Conservation (phyloP, 1,284 basidiomycete genomes). For the Tremellales sp. region DNA sequence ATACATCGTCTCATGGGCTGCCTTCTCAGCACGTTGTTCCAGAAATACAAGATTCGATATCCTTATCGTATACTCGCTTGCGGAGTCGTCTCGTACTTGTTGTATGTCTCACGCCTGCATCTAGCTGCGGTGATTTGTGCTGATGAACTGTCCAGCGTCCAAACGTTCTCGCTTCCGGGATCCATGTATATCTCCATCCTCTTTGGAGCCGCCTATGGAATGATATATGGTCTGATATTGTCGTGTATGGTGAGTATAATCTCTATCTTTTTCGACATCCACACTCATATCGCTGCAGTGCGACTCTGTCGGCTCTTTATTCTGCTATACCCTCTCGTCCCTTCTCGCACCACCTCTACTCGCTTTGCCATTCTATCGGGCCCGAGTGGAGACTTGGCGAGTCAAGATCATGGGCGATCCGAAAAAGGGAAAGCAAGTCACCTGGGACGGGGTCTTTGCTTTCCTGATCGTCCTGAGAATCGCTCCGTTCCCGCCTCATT, state of each 20-base stretch:
- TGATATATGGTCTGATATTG: constrained; percentile 81
- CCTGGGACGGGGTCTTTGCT: constrained; percentile 49
- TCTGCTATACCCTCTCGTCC: constrained; percentile 89
- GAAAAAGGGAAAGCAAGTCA: constrained; percentile 38
- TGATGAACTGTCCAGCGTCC: constrained; percentile 58
- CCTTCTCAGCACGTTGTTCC: constrained; percentile 59
- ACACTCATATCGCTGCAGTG: constrained; percentile 50
- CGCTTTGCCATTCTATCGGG: constrained; percentile 70
- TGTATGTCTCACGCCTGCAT: constrained; percentile 58
- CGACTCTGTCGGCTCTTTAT: constrained; percentile 82
- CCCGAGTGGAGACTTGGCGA: constrained; percentile 45
- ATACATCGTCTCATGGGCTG: background rate
- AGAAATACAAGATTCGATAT: constrained; percentile 83
- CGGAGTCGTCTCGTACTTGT: constrained; percentile 84
- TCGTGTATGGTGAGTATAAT: constrained; percentile 62
- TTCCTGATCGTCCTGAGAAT: constrained; percentile 87
- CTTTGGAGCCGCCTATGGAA: constrained; percentile 92
- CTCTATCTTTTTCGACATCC: background rate
- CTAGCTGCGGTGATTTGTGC: background rate
- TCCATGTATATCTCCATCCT: constrained; percentile 98
- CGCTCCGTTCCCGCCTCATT: constrained; percentile 87
- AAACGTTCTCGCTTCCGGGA: constrained; percentile 93
- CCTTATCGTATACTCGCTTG: constrained; percentile 75
- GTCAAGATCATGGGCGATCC: constrained; percentile 49
- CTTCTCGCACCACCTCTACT: constrained; percentile 85